These are phyloP conservation scores for Hymenoscyphus salicellus DNA, from an alignment of 2,329 filamentous ascomycete species.

Conservation along the genomic window DNA sequence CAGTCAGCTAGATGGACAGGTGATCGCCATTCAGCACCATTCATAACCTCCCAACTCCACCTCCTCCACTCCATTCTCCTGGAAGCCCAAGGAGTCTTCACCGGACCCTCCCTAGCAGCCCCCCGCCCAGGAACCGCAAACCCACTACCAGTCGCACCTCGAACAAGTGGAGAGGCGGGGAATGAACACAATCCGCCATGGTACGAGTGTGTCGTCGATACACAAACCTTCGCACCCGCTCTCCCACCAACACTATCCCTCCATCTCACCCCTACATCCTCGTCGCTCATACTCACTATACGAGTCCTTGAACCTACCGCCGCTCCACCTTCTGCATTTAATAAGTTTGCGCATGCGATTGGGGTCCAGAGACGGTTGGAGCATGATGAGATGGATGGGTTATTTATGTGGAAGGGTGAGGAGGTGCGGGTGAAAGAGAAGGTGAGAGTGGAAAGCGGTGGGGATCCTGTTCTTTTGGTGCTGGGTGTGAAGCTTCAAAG, in stretches of 20 bases:
- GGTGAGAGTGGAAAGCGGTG: conserved; percentile 68
- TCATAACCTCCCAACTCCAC: conserved; percentile 54
- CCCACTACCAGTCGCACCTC: conserved; percentile 10
- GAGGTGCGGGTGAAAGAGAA: conserved; percentile 88
- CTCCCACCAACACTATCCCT: conserved; percentile 70
- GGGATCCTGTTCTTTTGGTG: conserved; percentile 81
- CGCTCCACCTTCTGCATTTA: conserved; percentile 58
- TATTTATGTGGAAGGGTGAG: conserved; percentile 63
- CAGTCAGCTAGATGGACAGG: conserved; percentile 72
- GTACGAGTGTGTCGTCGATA: conserved; percentile 33
- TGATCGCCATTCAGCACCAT: conserved; percentile 52
- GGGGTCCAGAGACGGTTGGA: conserved; percentile 61
- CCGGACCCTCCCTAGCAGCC: conserved; percentile 47
- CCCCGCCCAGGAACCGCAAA: conserved; percentile 10
- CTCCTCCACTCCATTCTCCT: conserved; percentile 53
- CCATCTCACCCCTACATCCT: conserved; percentile 67
- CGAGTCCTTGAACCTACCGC: conserved; percentile 66
- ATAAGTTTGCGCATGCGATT: conserved; percentile 68
- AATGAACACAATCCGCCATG: conserved; percentile 21
- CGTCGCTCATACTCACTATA: conserved; percentile 65
- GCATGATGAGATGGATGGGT: conserved; percentile 76
- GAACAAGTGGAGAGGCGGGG: conserved; percentile 11
- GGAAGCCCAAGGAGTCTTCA: conserved; percentile 51
- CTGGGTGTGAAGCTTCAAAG: conserved; percentile 79
- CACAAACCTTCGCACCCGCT: conserved; percentile 56